phyloP scores from a whole-genome alignment of 2,329 filamentous ascomycete genomes.

The Alternaria incomplexa region DNA sequence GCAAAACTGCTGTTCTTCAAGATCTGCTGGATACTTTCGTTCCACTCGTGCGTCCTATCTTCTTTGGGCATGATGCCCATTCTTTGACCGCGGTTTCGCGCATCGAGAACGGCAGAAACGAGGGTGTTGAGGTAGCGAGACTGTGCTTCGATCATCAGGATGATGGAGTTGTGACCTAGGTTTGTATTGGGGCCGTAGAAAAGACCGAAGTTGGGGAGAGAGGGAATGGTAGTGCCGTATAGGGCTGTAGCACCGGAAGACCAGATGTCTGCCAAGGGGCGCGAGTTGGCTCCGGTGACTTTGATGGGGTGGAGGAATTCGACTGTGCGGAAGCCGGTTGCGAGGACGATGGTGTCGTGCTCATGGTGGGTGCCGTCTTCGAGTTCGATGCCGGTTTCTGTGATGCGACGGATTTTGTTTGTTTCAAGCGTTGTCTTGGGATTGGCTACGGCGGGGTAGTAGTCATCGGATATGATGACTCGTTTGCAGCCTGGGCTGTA shows the following conservation, averaged over 20 bases:
- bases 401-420: conserved; percentile 54
- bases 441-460: conserved; percentile 57
- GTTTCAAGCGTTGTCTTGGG: conserved; percentile 61
- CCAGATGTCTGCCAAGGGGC: conserved; percentile 59
- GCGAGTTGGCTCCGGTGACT: conserved; percentile 55
- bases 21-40: conserved; percentile 54
- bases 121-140: conserved; percentile 60
- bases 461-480: conserved; percentile 62
- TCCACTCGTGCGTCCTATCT: conserved; percentile 51
- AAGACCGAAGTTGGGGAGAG: conserved; percentile 63
- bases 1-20: conserved; percentile 58
- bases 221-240: conserved; percentile 59
- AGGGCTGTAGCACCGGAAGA: conserved; percentile 56
- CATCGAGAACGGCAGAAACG: conserved; percentile 57
- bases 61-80: conserved; percentile 56
- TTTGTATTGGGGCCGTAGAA: conserved; percentile 65
- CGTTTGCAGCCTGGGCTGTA: conserved; percentile 64
- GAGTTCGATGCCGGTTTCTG: conserved; percentile 56
- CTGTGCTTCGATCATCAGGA: conserved; percentile 68
- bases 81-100: conserved; percentile 47
- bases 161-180: conserved; percentile 63
- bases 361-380: conserved; percentile 50
- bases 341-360: conserved; percentile 63
- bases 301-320: conserved; percentile 66
- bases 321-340: conserved; percentile 65